A percentile compares a stretch with the other conserved stretches of the same genome.
Evolutionary conservation across 495 filamentous ascomycete species (phyloP).

Genomic region (Thermochaetoides thermophila): DNA sequence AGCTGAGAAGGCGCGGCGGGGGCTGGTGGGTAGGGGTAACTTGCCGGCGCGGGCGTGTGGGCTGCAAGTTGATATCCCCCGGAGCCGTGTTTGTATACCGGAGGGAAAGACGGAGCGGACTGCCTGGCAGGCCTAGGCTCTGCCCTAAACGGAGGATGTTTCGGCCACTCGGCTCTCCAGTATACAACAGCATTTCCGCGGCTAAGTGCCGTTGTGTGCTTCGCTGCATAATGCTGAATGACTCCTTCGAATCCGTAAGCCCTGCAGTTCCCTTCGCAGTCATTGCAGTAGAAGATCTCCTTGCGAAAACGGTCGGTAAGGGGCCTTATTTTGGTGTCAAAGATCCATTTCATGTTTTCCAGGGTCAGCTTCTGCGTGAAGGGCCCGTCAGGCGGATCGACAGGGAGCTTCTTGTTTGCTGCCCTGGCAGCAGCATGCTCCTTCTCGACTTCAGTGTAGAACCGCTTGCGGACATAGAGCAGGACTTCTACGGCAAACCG

Average conservation of each 20-base stretch:
- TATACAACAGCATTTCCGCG: conserved; percentile 52
- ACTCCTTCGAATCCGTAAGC: conserved; percentile 61
- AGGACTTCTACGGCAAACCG: conserved; percentile 55
- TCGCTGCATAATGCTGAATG: conserved; percentile 67
- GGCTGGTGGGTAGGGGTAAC: conserved; percentile 20
- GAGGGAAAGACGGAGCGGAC: no score
- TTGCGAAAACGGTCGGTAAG: conserved; percentile 44
- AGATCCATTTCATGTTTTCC: conserved; percentile 78
- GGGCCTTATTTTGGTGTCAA: conserved; percentile 58
- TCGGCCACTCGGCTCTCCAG: conserved; percentile 71
- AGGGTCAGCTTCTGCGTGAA: conserved; percentile 47
- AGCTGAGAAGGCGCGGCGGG: conserved; percentile 7
- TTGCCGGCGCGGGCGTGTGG: conserved; percentile 7
- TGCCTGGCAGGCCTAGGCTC: conserved; percentile 14
- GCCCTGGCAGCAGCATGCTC: conserved; percentile 30
- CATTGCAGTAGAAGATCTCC: conserved; percentile 62
- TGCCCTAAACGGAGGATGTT: conserved; percentile 50
- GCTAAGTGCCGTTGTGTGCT: conserved; percentile 56
- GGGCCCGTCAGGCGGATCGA: conserved; percentile 37
- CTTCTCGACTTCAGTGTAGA: conserved; percentile 42
- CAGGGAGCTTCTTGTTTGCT: conserved; percentile 23
- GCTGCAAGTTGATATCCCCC: not conserved
- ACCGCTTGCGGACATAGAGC: conserved; percentile 43
- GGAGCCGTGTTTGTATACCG: no score
- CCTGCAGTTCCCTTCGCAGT: conserved; percentile 45